phyloP scores from a whole-genome alignment of 1,139 yeast genomes.

The Pichia sp. region DNA sequence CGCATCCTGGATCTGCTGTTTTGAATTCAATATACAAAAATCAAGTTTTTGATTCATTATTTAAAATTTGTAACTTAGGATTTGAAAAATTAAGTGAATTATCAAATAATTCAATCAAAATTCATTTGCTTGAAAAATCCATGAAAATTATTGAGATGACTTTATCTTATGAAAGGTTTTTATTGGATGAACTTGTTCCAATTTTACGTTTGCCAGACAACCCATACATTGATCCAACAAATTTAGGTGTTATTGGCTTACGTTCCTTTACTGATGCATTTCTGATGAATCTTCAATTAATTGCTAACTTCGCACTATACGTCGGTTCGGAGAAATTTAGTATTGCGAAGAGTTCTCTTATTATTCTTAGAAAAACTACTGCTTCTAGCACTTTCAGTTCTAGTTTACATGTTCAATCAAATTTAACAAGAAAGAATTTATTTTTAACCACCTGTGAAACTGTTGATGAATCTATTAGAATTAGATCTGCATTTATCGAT shows the following conservation, averaged over 20 bases:
- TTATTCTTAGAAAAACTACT: slow-evolving; percentile 39
- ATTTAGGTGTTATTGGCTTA: slow-evolving; percentile 49
- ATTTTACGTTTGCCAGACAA: slow-evolving; percentile 32
- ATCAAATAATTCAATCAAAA: slow-evolving; percentile 31
- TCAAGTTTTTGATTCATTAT: slow-evolving; percentile 48
- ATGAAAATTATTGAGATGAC: slow-evolving; percentile 44
- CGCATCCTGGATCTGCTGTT: slow-evolving; percentile 66
- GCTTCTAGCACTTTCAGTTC: slow-evolving; percentile 41
- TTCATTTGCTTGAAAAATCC: slow-evolving; percentile 32
- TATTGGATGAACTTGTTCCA: slow-evolving; percentile 44
- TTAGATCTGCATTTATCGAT: slow-evolving; percentile 65
- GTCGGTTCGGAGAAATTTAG: slow-evolving; percentile 49
- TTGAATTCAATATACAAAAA: slow-evolving; percentile 59
- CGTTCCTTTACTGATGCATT: slow-evolving; percentile 65
- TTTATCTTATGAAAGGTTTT: slow-evolving; percentile 47
- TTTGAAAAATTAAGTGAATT: slow-evolving; percentile 46
- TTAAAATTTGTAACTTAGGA: slow-evolving; percentile 51
- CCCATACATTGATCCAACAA: slow-evolving; percentile 40
- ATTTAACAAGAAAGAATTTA: slow-evolving; percentile 50
- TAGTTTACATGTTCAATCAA: slow-evolving; percentile 23
- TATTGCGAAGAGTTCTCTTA: slow-evolving; percentile 49
- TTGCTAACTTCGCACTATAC: slow-evolving; percentile 67
- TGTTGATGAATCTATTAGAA: slow-evolving; percentile 64
- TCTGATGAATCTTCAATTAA: slow-evolving; percentile 57
- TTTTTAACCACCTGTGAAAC: slow-evolving; percentile 69